A percentile compares a stretch with the other conserved stretches of the same genome.
These are phyloP conservation scores for Solanum peruvianum DNA, from an alignment of 257 asterid species.

Conservation along the genomic window DNA sequence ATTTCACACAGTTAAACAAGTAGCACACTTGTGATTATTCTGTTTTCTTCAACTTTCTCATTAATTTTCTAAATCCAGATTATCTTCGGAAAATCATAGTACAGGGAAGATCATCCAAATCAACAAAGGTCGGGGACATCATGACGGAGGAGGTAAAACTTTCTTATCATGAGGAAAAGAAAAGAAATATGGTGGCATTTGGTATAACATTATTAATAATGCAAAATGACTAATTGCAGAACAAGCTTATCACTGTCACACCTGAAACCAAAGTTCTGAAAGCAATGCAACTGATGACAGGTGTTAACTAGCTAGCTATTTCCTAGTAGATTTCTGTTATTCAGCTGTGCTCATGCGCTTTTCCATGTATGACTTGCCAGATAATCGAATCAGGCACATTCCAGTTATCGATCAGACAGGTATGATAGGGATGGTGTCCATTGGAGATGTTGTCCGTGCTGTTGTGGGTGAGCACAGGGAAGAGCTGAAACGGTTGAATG, in stretches of 20 bases:
- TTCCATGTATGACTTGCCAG: slow-evolving; percentile 22
- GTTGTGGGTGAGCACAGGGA: slow-evolving; percentile 84
- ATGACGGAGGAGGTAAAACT: slow-evolving; percentile 92
- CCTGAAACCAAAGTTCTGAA: slow-evolving; percentile 78
- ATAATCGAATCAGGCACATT: slow-evolving; percentile 92
- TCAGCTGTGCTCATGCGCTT: neutral
- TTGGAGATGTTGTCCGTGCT: slow-evolving; percentile 94
- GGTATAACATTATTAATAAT: neutral
- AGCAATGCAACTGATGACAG: slow-evolving; percentile 98
- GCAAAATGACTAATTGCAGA: slow-evolving; percentile 30
- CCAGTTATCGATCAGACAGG: slow-evolving; percentile 64
- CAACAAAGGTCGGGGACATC: slow-evolving; percentile 93
- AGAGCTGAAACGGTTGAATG: slow-evolving; percentile 73
- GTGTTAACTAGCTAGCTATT: slow-evolving; percentile 8
- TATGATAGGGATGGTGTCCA: slow-evolving; percentile 92
- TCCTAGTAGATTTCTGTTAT: neutral
- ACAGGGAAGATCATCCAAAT: slow-evolving; percentile 91
- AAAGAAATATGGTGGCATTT: neutral
- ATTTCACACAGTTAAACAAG: neutral
- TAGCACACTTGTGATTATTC: neutral
- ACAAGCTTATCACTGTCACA: slow-evolving; percentile 79
- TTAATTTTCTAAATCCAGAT: slow-evolving; percentile 31
- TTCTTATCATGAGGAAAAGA: neutral
- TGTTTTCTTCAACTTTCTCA: neutral
- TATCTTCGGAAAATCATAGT: slow-evolving; percentile 92